These are phyloP conservation scores for Onygenales sp. DNA, from an alignment of 2,329 filamentous ascomycete species.

Conservation along the genomic window DNA sequence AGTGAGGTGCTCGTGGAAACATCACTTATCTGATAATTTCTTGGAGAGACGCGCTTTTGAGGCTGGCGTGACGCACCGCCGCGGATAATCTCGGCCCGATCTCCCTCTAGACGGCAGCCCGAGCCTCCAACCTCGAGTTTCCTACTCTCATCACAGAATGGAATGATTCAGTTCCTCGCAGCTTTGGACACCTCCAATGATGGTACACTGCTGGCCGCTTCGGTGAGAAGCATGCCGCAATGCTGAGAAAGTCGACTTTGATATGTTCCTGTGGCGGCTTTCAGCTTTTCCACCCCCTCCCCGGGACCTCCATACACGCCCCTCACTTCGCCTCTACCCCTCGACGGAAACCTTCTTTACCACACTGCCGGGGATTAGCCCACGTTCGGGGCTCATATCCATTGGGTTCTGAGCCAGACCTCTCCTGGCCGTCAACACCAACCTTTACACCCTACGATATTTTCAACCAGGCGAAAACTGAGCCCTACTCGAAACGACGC, in stretches of 20 bases:
- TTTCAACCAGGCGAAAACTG: constrained; percentile 52
- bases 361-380: constrained; percentile 25
- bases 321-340: constrained; percentile 5
- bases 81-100: constrained; percentile 2
- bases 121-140: background rate
- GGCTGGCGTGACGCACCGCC: background rate
- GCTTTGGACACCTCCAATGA: constrained; percentile 4
- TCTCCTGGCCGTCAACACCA: constrained; percentile 35
- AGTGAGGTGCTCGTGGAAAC: background rate
- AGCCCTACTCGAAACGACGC: constrained; percentile 68
- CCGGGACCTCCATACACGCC: constrained; percentile 16
- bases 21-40: background rate
- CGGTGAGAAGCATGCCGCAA: constrained; percentile 27
- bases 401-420: constrained; percentile 21
- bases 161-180: background rate
- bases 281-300: constrained; percentile 23
- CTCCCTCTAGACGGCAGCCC: background rate
- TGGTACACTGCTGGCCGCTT: constrained; percentile 9
- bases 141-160: background rate
- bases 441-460: constrained; percentile 77
- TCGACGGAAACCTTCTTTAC: constrained; percentile 8
- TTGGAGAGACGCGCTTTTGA: background rate
- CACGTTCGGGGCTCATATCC: constrained; percentile 20
- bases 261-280: constrained; percentile 29
- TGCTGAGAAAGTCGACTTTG: constrained; percentile 39